Evolutionary conservation across 2,329 filamentous ascomycete species (phyloP), one percentile per base, ranked within the genome.

Genomic region (Ophiostoma quercus): DNA sequence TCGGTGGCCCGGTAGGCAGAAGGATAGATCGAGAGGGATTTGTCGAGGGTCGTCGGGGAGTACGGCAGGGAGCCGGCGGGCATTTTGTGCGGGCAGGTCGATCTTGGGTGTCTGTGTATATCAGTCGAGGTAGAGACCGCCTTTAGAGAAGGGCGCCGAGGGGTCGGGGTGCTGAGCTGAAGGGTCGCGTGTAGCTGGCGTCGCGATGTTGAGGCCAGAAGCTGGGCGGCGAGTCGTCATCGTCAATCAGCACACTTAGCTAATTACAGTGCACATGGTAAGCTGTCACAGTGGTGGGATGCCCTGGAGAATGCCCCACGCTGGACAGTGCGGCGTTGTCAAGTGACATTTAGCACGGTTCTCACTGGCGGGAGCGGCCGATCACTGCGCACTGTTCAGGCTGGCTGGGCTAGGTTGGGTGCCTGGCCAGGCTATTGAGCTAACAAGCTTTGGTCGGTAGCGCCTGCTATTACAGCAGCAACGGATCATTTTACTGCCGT

Each of bases 401-500:
- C 51, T 63, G 57, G 57, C 25, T 62, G 19, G 57, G 57, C 51
- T 34, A 3, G 51, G n/a, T n/a, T n/a, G 60, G 29, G 51, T n/a
- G 51, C 51, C 51, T n/a, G 60, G 32, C 34, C 37, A 51, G 67
- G 37, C 29, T 47, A 16, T 19, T 47, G 16, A 54, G 65, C 32
- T 65, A 29, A 41, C 47, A 9, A 39, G 32, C 39, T 34, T 22
- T 22, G 12, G 19, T 2, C 19, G 39, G 34, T 43, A 65, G 39
- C 66, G n/a, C 57, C 67, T 37, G 67, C 60, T 62, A 60, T 51
- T 68, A 62, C 57, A 57, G 37, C 51, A 37, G 32, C 25, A 19
- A 47, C 67, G 63, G 34, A 71, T 12, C 25, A 68, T 47, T 68
- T 47, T 71, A 71, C 67, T 68, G 69, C 69, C 69, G 62, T 63